Evolutionary conservation across 2,329 filamentous ascomycete genomes (phyloP).

Genomic region (Thermochaetoides dissita): DNA sequence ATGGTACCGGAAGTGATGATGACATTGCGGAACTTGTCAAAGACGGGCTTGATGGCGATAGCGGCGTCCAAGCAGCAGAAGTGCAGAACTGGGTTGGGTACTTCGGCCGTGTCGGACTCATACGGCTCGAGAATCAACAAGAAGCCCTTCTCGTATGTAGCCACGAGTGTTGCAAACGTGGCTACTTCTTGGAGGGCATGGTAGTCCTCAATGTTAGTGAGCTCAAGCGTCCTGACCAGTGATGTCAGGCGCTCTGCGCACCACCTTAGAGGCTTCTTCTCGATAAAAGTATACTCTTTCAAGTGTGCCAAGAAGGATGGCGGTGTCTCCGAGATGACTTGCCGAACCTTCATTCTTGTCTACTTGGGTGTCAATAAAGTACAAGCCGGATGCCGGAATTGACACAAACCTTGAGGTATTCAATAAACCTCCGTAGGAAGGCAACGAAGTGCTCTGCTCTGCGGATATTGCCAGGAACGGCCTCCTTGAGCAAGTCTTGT

Average conservation of each 20-base stretch:
- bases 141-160: slow-evolving; percentile 95
- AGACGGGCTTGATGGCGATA: slow-evolving; percentile 94
- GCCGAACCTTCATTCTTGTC: slow-evolving; percentile 94
- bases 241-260: slow-evolving; percentile 92
- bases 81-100: slow-evolving; percentile 92
- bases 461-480: slow-evolving; percentile 89
- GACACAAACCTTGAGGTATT: slow-evolving; percentile 62
- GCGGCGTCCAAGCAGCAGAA: slow-evolving; percentile 94
- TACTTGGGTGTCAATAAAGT: slow-evolving; percentile 20
- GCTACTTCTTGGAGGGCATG: slow-evolving; percentile 94
- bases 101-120: slow-evolving; percentile 87
- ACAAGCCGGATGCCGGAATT: neutral
- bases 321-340: slow-evolving; percentile 94
- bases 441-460: slow-evolving; percentile 91
- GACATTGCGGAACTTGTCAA: slow-evolving; percentile 92
- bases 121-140: slow-evolving; percentile 93
- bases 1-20: slow-evolving; percentile 98
- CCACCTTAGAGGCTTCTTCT: slow-evolving; percentile 86
- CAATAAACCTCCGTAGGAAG: slow-evolving; percentile 91
- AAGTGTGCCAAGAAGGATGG: slow-evolving; percentile 86
- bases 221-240: slow-evolving; percentile 82
- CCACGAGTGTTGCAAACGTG: slow-evolving; percentile 88
- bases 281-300: slow-evolving; percentile 92
- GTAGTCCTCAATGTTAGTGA: slow-evolving; percentile 96
- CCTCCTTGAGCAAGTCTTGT: slow-evolving; percentile 87